phyloP scores from a whole-genome alignment of 2,329 filamentous ascomycete species.

The Aspergillus calidoustus region DNA sequence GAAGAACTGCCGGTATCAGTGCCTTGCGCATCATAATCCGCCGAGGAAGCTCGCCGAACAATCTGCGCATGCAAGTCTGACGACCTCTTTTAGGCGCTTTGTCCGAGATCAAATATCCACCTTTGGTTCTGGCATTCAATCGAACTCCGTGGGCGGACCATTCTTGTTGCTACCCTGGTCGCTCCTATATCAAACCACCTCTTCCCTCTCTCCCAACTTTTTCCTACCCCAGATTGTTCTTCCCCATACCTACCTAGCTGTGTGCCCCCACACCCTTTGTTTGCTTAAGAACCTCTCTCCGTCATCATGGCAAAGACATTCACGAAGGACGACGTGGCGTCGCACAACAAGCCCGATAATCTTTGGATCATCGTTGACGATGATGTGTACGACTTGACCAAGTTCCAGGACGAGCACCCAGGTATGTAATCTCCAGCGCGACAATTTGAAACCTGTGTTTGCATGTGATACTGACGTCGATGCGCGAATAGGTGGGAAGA shows the following conservation, averaged over 20 bases:
- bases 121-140: slow-evolving; percentile 5
- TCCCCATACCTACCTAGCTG: slow-evolving; percentile 10
- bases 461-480: slow-evolving; percentile 25
- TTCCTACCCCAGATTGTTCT: slow-evolving; percentile 19
- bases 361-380: slow-evolving; percentile 91
- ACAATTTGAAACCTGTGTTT: background rate
- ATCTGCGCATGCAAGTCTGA: background rate
- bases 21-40: slow-evolving; percentile 3
- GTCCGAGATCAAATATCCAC: slow-evolving; percentile 16
- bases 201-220: slow-evolving; percentile 11
- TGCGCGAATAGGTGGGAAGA: slow-evolving; percentile 64
- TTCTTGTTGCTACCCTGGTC: slow-evolving; percentile 12
- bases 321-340: slow-evolving; percentile 80
- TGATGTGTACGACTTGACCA: slow-evolving; percentile 94
- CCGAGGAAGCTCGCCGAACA: slow-evolving; percentile 9
- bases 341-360: slow-evolving; percentile 85
- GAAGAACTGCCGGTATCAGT: slow-evolving; percentile 4
- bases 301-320: slow-evolving; percentile 84
- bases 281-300: background rate
- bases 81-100: slow-evolving; percentile 8
- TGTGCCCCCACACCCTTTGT: background rate
- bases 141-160: background rate
- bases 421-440: slow-evolving; percentile 32
- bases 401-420: slow-evolving; percentile 82
- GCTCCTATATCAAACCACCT: slow-evolving; percentile 24